Evolutionary conservation across 352 stramenopile genomes (phyloP), one percentile per base, ranked within the genome.

Genomic region (Aphanomyces cochlioides): DNA sequence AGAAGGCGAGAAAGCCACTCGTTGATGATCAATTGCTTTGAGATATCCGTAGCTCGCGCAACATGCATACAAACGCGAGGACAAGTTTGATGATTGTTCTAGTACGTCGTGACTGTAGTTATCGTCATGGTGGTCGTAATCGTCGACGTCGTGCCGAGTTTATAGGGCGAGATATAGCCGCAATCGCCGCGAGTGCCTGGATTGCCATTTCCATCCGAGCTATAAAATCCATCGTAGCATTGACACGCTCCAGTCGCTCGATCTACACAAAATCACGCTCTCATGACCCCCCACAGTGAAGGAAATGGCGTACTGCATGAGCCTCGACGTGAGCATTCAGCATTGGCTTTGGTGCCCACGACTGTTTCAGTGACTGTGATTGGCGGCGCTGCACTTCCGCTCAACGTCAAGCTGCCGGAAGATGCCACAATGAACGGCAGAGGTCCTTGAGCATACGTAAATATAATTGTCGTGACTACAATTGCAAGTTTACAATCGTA

Each of bases 141-240:
- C 28, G 28, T 28, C 28, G 28, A 28, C 2, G 28, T 28, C 2
- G 28, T 28, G 28, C 28, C 28, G 28, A 17, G 21, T 12, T 15
- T 60, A 60, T n/a, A 93, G 10, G 83, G 82, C 8, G 86, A 83
- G 13, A 87, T 74, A 73, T 95, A 96, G 10, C 93, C 91, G 75
- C 95, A 98, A 75, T 98, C 93, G 47, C 93, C 94, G 19, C 91
- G 82, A 39, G 79, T 81, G 15, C 92, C 92, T 36, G 83, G 69
- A 41, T 83, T 85, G 15, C 88, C 91, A 59, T 78, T 75, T 37
- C 87, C 85, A 47, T 95, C 81, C 4, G 83, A 92, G 66, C 82
- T 92, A 47, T 87, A 70, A 75, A 90, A 95, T 65, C 85, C 85
- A 56, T 80, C 71, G 73, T 84, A 95, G 75, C 87, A 95, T 48